Base-by-base conservation (phyloP, 1,284 basidiomycete genomes). In the Mycosarcoma mackinlayi region DNA sequence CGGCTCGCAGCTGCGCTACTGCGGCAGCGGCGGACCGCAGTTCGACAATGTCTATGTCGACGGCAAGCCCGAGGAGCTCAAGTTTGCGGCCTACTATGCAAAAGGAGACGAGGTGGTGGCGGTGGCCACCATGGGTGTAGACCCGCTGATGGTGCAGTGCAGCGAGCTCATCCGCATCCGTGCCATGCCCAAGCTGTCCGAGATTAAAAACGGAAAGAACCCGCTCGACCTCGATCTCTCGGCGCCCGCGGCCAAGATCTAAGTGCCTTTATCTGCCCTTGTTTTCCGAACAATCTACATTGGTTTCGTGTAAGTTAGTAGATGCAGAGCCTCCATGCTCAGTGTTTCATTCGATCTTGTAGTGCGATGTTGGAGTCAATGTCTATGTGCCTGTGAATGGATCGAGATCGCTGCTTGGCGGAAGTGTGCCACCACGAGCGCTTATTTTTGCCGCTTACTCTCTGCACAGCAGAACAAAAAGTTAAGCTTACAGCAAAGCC, bases 41-140 rank as follows among this genome's bases (percentile, higher is more conserved):
- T 89, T 86, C 76, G 91, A 94, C 69, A 89, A 91, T 63, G 84
- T 91, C 27, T 87, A 90, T 77, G 86, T 94, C 67, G 88, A 91
- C 64, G 94, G 94, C 3, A 87, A 90, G 79, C 86, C 88, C 0
- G 87, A 86, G 3, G 92, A 92, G 74, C 85, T 94, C 85, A 77
- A 79, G 63, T 82, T 81, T 58, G 72, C 75, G n/a, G 80, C 92
- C 0, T 95, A 92, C 85, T 94, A 95, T 83, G 87, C 89, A 41
- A 91, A 91, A 83, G 86, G 85, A 27, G 89, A 89, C 66, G 89
- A 89, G 71, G 86, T 95, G 49, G 87, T 92, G 19, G 93, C 93
- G 3, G 90, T 94, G 19, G 89, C 92, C 1, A 90, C 89, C 86
- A 92, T 92, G 90, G 89, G 90, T 83, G 88, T 88, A 57, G 91